Evolutionary conservation across 2,329 filamentous ascomycete species (phyloP).

Genomic region (Cladosporium sp.): DNA sequence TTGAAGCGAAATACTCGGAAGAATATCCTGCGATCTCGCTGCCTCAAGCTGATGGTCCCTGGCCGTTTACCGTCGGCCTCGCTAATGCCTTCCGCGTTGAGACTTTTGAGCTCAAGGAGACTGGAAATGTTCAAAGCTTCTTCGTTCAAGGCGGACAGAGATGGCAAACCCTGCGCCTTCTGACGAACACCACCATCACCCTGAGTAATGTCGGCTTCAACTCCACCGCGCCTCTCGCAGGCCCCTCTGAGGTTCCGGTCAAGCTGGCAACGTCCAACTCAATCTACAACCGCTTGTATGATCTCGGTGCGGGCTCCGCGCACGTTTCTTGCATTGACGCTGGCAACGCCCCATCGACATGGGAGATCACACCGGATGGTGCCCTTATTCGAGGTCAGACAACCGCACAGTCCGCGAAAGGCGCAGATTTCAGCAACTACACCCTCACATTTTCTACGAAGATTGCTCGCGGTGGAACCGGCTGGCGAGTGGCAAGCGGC

Average conservation of each 20-base stretch:
- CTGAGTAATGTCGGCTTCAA: constrained; percentile 31
- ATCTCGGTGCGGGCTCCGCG: constrained; percentile 32
- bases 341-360: constrained; percentile 32
- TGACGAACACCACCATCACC: constrained; percentile 30
- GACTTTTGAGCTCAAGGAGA: constrained; percentile 32
- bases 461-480: constrained; percentile 34
- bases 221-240: constrained; percentile 23
- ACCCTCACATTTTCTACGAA: constrained; percentile 34
- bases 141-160: constrained; percentile 38
- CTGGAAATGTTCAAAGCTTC: constrained; percentile 27
- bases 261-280: constrained; percentile 28
- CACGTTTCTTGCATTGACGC: constrained; percentile 34
- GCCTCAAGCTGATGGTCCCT: constrained; percentile 31
- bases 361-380: constrained; percentile 32
- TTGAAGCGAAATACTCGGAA: constrained; percentile 35
- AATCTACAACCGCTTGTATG: constrained; percentile 32
- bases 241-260: constrained; percentile 25
- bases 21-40: constrained; percentile 25
- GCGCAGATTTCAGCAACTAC: constrained; percentile 28
- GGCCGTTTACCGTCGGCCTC: constrained; percentile 23
- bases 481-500: constrained; percentile 32
- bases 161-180: constrained; percentile 35
- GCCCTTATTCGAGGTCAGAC: constrained; percentile 32
- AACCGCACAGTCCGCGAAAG: constrained; percentile 25
- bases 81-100: constrained; percentile 34